Percentiles rank a stretch among this genome's conserved stretches.
These are phyloP conservation scores for Bombardia bombarda DNA, from an alignment of 495 filamentous ascomycete species.

Conservation along the genomic window DNA sequence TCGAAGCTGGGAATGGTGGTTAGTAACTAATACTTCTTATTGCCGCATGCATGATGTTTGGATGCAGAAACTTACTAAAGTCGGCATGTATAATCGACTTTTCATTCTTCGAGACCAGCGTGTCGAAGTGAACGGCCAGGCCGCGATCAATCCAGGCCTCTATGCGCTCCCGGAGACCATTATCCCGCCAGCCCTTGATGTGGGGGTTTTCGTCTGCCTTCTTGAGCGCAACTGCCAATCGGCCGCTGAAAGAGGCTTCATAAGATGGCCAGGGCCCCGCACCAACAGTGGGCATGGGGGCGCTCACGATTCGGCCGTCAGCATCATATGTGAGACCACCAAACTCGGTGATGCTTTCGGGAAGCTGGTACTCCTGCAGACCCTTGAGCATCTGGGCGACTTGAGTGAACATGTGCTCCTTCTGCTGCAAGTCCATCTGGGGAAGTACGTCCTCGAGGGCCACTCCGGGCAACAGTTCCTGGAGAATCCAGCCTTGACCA, in stretches of 20 bases:
- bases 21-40: background rate
- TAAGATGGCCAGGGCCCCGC: conserved; percentile 17
- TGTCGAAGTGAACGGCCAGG: conserved; percentile 17
- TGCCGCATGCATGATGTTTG: too few relatives aligned
- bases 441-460: conserved; percentile 1
- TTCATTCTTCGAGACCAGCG: conserved; percentile 14
- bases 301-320: conserved; percentile 16
- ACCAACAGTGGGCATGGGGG: conserved; percentile 19
- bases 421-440: conserved; percentile 2
- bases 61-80: conserved; percentile 13
- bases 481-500: conserved; percentile 20
- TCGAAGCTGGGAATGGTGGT: conserved; percentile 1
- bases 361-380: conserved; percentile 20
- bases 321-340: conserved; percentile 23
- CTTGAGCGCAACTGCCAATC: conserved; percentile 14
- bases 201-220: conserved; percentile 19
- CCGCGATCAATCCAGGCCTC: conserved; percentile 18
- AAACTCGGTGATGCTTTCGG: conserved; percentile 17
- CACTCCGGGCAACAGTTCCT: conserved; percentile 13
- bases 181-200: conserved; percentile 17
- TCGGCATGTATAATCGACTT: conserved; percentile 17
- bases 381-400: conserved; percentile 16
- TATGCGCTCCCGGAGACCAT: conserved; percentile 18
- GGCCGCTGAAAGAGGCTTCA: conserved; percentile 14
- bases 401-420: conserved; percentile 2